These are phyloP conservation scores for Colletotrichum gloeosporioides DNA, from an alignment of 2,329 filamentous ascomycete species.

Conservation along the genomic window DNA sequence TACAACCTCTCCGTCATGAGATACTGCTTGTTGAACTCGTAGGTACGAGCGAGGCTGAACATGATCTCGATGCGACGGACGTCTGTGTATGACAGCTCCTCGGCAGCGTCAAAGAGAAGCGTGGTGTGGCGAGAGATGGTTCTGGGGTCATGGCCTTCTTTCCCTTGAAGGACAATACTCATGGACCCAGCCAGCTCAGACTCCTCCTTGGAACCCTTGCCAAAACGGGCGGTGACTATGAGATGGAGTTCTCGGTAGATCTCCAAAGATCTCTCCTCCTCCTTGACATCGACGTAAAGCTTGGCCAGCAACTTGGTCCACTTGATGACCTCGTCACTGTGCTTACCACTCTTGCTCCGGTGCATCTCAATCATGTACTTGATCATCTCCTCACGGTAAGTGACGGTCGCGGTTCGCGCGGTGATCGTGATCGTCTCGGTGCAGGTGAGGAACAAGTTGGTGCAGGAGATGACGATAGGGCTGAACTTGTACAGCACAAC, in stretches of 20 bases:
- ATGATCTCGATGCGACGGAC: constrained; percentile 37
- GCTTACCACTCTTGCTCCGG: constrained; percentile 36
- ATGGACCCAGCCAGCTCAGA: constrained; percentile 34
- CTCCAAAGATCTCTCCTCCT: constrained; percentile 35
- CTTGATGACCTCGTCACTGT: constrained; percentile 39
- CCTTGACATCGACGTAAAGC: constrained; percentile 40
- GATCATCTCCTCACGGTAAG: constrained; percentile 42
- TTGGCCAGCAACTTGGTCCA: constrained; percentile 41
- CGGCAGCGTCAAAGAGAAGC: constrained; percentile 39
- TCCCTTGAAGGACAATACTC: constrained; percentile 32
- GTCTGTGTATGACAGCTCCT: constrained; percentile 37
- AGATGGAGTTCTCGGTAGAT: constrained; percentile 39
- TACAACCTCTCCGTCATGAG: constrained; percentile 43
- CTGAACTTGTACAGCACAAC: constrained; percentile 34
- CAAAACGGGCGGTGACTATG: constrained; percentile 34
- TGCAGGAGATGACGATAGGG: constrained; percentile 37
- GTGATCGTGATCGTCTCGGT: constrained; percentile 39
- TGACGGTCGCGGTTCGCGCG: constrained; percentile 38
- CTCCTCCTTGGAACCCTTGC: constrained; percentile 35
- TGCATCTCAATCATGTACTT: constrained; percentile 41
- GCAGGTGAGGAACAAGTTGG: constrained; percentile 37
- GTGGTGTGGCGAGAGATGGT: not conserved
- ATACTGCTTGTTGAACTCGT: constrained; percentile 35
- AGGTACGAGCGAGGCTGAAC: constrained; percentile 37
- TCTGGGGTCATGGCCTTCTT: constrained; percentile 13